Evolutionary conservation across 225 moss, liverwort and hornwort species (phyloP).

Genomic region (Climacium dendroides): DNA sequence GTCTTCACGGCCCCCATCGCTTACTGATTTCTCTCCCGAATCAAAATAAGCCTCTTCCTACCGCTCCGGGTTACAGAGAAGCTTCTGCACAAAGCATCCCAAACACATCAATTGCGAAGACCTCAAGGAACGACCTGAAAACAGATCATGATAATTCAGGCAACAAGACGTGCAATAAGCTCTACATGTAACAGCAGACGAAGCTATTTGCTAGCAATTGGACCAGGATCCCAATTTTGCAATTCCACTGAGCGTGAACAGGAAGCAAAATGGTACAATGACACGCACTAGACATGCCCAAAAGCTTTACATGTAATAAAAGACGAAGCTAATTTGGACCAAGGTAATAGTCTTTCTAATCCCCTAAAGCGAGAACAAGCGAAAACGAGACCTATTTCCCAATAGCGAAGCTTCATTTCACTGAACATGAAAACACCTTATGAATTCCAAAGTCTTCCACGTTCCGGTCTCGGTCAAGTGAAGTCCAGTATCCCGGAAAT

Average conservation of each 20-base stretch:
- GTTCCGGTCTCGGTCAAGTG: background rate
- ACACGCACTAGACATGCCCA: background rate
- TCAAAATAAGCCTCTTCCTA: background rate
- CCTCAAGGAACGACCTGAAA: background rate
- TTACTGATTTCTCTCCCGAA: background rate
- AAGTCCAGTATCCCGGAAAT: background rate
- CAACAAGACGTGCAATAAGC: background rate
- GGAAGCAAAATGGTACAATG: background rate
- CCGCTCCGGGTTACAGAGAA: background rate
- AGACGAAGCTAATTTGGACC: background rate
- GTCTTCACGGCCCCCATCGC: conserved; percentile 15
- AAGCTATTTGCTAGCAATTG: background rate
- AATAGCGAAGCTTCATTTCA: background rate
- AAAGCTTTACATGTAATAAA: background rate
- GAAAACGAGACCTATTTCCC: background rate
- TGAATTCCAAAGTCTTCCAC: background rate
- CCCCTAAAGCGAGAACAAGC: background rate
- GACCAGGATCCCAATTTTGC: background rate
- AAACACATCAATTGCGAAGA: background rate
- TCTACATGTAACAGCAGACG: background rate
- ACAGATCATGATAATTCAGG: background rate
- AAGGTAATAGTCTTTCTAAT: background rate
- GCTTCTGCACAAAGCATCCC: background rate
- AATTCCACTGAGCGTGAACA: background rate
- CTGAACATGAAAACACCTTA: background rate